phyloP scores from a whole-genome alignment of 441 rosid genomes.

The Brassica balearica region DNA sequence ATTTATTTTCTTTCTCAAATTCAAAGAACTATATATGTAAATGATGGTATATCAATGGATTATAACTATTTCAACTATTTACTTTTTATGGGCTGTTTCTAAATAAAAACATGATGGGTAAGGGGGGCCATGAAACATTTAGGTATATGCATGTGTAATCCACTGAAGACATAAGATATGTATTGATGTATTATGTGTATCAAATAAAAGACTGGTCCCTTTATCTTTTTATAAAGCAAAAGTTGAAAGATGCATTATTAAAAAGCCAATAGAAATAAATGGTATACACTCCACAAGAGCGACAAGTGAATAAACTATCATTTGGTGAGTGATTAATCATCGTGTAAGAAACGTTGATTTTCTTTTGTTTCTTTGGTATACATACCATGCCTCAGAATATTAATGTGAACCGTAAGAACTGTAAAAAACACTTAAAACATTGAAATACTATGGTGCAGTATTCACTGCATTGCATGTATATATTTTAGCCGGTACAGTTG shows the following conservation, averaged over 20 bases:
- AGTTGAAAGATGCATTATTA: conserved; percentile 31
- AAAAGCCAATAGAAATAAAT: conserved; percentile 33
- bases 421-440: not conserved
- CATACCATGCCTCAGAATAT: not conserved
- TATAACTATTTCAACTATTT: conserved; percentile 32
- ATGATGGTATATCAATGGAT: conserved; percentile 37
- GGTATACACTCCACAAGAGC: conserved; percentile 35
- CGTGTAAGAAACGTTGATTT: not conserved
- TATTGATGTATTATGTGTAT: conserved; percentile 9
- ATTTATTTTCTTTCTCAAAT: not conserved
- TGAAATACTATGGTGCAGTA: not conserved
- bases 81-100: conserved; percentile 42
- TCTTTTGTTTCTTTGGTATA: not conserved
- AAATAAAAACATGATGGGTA: conserved; percentile 37
- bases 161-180: conserved; percentile 32
- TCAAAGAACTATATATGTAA: conserved; percentile 42
- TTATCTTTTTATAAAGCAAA: conserved; percentile 42
- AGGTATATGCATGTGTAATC: conserved; percentile 45
- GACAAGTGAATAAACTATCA: conserved; percentile 34
- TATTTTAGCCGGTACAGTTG: not conserved
- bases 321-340: conserved; percentile 12
- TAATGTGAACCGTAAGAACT: not conserved
- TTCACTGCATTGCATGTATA: conserved; percentile 4
- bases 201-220: conserved; percentile 40
- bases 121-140: conserved; percentile 46